Base-by-base conservation (phyloP, 2,329 filamentous ascomycete genomes). In the Scytalidium sp. region DNA sequence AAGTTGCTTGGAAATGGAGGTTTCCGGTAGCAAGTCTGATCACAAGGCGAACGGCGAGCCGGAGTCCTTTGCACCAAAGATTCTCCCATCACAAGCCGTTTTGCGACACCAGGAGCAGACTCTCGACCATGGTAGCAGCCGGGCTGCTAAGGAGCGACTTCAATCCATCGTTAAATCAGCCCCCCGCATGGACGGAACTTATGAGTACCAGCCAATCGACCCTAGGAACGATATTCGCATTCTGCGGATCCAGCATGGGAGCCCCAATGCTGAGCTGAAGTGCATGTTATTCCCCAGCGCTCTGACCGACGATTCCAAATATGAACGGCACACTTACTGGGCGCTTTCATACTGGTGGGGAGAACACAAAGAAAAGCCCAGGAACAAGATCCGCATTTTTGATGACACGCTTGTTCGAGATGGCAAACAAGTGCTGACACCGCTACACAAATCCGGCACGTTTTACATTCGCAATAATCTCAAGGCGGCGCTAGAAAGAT, bases 291-390 rank as follows among this genome's bases (percentile, higher is more conserved):
- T 53, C 10, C n/a, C 50, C 2, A 50, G 48, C 15, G 43, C 46
- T 8, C 11, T 53, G 17, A 11, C 22, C 22, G 19, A 22, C 15
- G 20, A 8, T 44, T 29, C n/a, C 47, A 32, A 36, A 43, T 10
- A 19, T 23, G 22, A 36, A 39, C 10, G 19, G 4, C 41, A 45
- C 23, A 32, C 32, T n/a, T 51, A 50, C 40, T 50, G 43, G 41
- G 52, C 52, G 10, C 40, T 51, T 19, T 50, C 46, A 7, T 54
- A 54, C 43, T 50, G 46, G 46, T 54, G 52, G 49, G 52, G 52
- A 3, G 44, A 46, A 7, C 21, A 19, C n/a, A 25, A 45, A n/a
- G 45, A 50, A 41, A 4, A 9, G 32, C 32, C 32, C 15, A 36
- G 20, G 17, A 47, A 50, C n/a, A 45, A 36, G 19, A 48, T 51